Percentiles rank a stretch among this genome's conserved stretches.
Conservation (phyloP, 1,139 yeast species). For the Kodamaea plutei region DNA sequence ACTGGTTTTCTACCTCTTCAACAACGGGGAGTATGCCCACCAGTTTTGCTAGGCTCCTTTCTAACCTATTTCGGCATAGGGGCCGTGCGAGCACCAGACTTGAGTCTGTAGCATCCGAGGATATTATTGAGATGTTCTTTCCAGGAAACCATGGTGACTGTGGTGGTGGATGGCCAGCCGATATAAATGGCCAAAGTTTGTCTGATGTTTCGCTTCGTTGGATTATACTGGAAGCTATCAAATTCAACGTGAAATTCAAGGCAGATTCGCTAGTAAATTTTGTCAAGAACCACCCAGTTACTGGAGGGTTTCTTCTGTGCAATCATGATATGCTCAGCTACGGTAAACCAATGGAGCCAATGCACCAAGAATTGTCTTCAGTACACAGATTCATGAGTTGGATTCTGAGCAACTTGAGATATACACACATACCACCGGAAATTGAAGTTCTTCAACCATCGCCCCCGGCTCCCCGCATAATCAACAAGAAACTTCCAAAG, state of each 20-base stretch:
- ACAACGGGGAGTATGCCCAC: background rate
- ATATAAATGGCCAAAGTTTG: slow-evolving; percentile 22
- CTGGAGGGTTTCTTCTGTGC: slow-evolving; percentile 39
- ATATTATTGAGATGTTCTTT: slow-evolving; percentile 55
- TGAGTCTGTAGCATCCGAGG: slow-evolving; percentile 19
- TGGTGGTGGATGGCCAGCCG: slow-evolving; percentile 60
- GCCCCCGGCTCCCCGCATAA: background rate
- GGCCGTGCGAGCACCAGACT: slow-evolving; percentile 1
- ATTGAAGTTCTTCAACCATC: too few species aligned
- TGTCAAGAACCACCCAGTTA: slow-evolving; percentile 29
- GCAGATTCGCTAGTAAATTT: slow-evolving; percentile 36
- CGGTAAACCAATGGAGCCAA: slow-evolving; percentile 5
- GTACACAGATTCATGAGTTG: background rate
- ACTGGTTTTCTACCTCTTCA: background rate
- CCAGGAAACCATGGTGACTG: slow-evolving; percentile 65
- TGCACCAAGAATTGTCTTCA: background rate
- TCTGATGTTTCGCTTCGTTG: slow-evolving; percentile 51
- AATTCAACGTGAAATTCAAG: slow-evolving; percentile 46
- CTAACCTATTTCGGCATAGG: too few species aligned
- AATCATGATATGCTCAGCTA: slow-evolving; percentile 44
- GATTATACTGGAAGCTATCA: slow-evolving; percentile 52
- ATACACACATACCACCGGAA: background rate
- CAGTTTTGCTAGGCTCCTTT: too few species aligned
- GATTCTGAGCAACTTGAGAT: background rate
- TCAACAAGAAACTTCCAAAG: too few species aligned